These are phyloP conservation scores for Nectriaceae sp. DNA, from an alignment of 2,329 filamentous ascomycete species.

Conservation along the genomic window DNA sequence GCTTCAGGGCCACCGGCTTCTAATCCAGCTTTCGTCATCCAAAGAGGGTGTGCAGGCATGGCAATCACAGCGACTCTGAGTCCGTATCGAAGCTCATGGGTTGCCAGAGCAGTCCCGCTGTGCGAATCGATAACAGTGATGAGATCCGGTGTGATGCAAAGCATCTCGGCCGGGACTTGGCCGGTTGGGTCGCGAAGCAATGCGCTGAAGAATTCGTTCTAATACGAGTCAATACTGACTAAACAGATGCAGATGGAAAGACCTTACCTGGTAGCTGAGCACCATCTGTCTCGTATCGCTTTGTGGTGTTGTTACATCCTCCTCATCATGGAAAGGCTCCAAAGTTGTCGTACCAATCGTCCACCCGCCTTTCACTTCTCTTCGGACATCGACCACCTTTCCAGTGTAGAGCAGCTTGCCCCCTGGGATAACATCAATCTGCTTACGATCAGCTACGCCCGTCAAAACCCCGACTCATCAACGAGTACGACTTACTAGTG, in stretches of 20 bases:
- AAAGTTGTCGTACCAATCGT: not conserved
- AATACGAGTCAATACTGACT: not conserved
- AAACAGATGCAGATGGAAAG: not conserved
- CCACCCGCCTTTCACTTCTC: conserved; percentile 1
- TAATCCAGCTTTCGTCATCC: conserved; percentile 43
- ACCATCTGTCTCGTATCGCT: not conserved
- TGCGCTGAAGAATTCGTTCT: not conserved
- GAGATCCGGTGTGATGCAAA: not conserved
- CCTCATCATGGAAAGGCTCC: not conserved
- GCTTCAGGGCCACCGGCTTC: conserved; percentile 37
- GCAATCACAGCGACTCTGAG: conserved; percentile 52
- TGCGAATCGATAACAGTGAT: not conserved
- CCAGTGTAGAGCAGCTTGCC: not conserved
- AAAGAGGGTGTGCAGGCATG: conserved; percentile 50
- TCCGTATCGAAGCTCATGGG: conserved; percentile 53
- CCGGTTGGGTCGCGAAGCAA: not conserved
- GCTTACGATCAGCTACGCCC: not conserved
- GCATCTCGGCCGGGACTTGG: not conserved
- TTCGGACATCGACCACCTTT: not conserved
- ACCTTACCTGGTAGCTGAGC: not conserved
- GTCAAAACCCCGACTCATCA: not conserved
- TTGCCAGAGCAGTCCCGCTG: not conserved
- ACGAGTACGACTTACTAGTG: not conserved
- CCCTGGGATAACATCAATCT: not conserved
- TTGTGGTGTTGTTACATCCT: not conserved